A percentile compares a stretch with the other conserved stretches of the same genome.
phyloP scores from a whole-genome alignment of 768 basidiomycete genomes.

The Trametes coccinea region DNA sequence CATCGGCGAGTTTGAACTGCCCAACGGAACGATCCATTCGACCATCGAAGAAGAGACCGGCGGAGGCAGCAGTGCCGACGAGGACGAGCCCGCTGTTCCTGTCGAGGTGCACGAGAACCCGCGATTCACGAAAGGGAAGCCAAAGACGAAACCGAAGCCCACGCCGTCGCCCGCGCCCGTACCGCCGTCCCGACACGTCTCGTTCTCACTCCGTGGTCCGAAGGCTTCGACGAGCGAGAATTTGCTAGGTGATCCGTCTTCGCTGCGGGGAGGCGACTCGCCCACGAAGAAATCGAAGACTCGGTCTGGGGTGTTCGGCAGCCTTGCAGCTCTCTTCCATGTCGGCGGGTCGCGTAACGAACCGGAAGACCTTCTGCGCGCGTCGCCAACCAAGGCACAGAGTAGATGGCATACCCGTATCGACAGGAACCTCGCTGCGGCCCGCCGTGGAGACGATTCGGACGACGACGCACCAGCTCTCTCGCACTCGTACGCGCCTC shows the following conservation, averaged over 20 bases:
- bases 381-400: slow-evolving; percentile 15
- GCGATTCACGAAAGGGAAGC: slow-evolving; percentile 38
- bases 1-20: slow-evolving; percentile 41
- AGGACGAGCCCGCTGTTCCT: slow-evolving; percentile 36
- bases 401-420: slow-evolving; percentile 40
- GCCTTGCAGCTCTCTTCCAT: slow-evolving; percentile 48
- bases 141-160: slow-evolving; percentile 6
- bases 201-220: slow-evolving; percentile 21
- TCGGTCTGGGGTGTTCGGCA: slow-evolving; percentile 40
- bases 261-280: slow-evolving; percentile 11
- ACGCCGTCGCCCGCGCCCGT: background rate
- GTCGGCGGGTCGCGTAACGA: slow-evolving; percentile 9
- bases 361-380: background rate
- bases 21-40: slow-evolving; percentile 18
- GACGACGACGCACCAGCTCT: slow-evolving; percentile 30
- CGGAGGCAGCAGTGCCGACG: slow-evolving; percentile 37
- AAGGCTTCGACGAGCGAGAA: slow-evolving; percentile 4
- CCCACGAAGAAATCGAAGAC: slow-evolving; percentile 14
- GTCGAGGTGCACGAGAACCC: slow-evolving; percentile 58
- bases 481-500: slow-evolving; percentile 1
- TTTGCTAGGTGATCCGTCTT: background rate
- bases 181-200: slow-evolving; percentile 8
- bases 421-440: slow-evolving; percentile 33
- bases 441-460: slow-evolving; percentile 27
- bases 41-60: slow-evolving; percentile 28